These are phyloP conservation scores for Caryopteris hybrid DNA, from an alignment of 305 asterid species.

Conservation along the genomic window DNA sequence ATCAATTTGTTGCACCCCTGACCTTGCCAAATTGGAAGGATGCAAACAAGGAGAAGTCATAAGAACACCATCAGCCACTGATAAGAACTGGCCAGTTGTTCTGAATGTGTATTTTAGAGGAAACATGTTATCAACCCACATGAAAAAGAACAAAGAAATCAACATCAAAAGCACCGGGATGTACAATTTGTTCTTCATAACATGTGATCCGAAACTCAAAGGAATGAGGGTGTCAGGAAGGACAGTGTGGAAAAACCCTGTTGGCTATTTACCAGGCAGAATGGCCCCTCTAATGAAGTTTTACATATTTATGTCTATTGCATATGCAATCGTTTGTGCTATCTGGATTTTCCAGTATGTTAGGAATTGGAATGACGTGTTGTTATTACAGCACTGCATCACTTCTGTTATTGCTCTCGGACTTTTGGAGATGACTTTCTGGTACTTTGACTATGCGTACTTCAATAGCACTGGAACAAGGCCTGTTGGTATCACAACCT, in stretches of 20 bases:
- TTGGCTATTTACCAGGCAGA: slow-evolving; percentile 95
- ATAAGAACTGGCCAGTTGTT: slow-evolving; percentile 73
- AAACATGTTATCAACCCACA: slow-evolving; percentile 48
- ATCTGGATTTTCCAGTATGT: slow-evolving; percentile 86
- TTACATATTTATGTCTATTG: slow-evolving; percentile 64
- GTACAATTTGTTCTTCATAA: slow-evolving; percentile 94
- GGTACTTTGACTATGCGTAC: slow-evolving; percentile 90
- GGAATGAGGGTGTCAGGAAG: slow-evolving; percentile 75
- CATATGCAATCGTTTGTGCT: slow-evolving; percentile 61
- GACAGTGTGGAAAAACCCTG: slow-evolving; percentile 90
- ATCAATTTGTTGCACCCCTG: slow-evolving; percentile 91
- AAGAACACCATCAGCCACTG: slow-evolving; percentile 55
- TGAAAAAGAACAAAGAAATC: slow-evolving; percentile 66
- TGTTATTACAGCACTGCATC: slow-evolving; percentile 88
- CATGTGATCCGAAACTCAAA: slow-evolving; percentile 87
- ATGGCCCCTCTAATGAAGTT: slow-evolving; percentile 92
- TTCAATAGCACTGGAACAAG: slow-evolving; percentile 81
- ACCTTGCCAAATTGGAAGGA: slow-evolving; percentile 92
- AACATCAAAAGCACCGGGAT: slow-evolving; percentile 74
- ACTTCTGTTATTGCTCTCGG: slow-evolving; percentile 89
- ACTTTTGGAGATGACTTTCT: slow-evolving; percentile 79
- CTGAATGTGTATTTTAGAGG: slow-evolving; percentile 65
- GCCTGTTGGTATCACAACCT: slow-evolving; percentile 85
- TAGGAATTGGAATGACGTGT: slow-evolving; percentile 73
- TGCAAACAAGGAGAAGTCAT: slow-evolving; percentile 93